Evolutionary conservation across 1,284 basidiomycete species (phyloP).

Genomic region (Takashimella koratensis): DNA sequence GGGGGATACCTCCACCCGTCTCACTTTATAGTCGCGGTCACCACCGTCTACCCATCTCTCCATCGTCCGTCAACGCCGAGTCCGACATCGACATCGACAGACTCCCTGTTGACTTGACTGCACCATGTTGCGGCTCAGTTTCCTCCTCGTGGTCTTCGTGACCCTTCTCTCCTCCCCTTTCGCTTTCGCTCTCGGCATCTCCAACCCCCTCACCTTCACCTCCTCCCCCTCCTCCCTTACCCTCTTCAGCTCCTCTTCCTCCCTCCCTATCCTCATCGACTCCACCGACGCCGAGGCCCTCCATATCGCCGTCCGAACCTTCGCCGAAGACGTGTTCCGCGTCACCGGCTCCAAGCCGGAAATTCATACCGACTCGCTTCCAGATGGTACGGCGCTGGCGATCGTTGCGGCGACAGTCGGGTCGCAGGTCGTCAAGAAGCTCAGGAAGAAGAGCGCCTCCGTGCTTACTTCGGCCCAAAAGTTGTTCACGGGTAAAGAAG

Average conservation of each 20-base stretch:
- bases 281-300: slow-evolving; percentile 40
- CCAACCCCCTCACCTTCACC: slow-evolving; percentile 6
- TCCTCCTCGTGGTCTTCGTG: not conserved
- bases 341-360: slow-evolving; percentile 57
- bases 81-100: too few relatives aligned
- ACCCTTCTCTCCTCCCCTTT: not conserved
- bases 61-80: too few relatives aligned
- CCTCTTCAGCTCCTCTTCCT: slow-evolving; percentile 2
- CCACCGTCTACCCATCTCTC: too few relatives aligned
- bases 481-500: slow-evolving; percentile 32
- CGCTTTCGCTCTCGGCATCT: not conserved
- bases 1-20: too few relatives aligned
- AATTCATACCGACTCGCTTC: slow-evolving; percentile 13
- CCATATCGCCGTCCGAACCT: slow-evolving; percentile 59
- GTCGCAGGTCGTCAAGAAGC: slow-evolving; percentile 55
- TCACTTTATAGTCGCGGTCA: too few relatives aligned
- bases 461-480: not conserved
- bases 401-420: slow-evolving; percentile 63
- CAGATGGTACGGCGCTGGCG: slow-evolving; percentile 47
- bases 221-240: slow-evolving; percentile 2
- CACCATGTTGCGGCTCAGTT: not conserved
- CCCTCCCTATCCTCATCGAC: slow-evolving; percentile 11
- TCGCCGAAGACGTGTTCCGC: slow-evolving; percentile 60
- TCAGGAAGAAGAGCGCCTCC: not conserved
- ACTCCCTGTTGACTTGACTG: too few relatives aligned